Evolutionary conservation across 108 stramenopile genomes (phyloP), one percentile per base, ranked within the genome.

Genomic region (Nannochloropsis gaditana): DNA sequence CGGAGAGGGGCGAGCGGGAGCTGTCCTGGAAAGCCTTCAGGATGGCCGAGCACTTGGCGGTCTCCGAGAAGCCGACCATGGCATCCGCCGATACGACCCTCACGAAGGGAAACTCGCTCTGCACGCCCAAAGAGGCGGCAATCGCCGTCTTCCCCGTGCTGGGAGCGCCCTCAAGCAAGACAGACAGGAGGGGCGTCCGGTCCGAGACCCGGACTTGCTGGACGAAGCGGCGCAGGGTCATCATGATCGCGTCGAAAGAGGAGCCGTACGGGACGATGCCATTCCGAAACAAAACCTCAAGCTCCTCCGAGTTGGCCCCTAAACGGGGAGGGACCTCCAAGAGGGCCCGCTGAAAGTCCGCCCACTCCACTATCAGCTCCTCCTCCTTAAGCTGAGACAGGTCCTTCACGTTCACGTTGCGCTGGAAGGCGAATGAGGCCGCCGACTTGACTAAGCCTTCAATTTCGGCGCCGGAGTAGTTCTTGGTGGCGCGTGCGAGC

Each of bases 381-480:
- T 93, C 91, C 90, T 98, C 96, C 44, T 96, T 93, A 5, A 96
- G 94, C 90, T 95, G 95, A 43, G 84, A 90, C 86, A 98, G 90
- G 87, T 97, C 95, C 86, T 95, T 96, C 21, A 84, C 84, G 80
- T 85, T 84, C 41, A 95, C 94, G 90, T 96, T 96, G 41, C 90
- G 84, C 43, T 87, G 41, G 41, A 91, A 84, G 21, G 99, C 97
- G 85, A 94, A 98, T 9, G 96, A 96, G 19, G 95, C 92, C n/a
- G 99, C 99, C 31, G 95, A 94, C 87, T 95, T 95, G 85, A 99
- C 95, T 17, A 99, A 87, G 83, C 99, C 96, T 91, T 97, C 97
- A 88, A 99, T 93, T 90, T 99, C 99, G 6, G 99, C 99, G 42
- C 99, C 99, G 10, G 96, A 95, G 91, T 96, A 99, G 90, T 99